These are phyloP conservation scores for Termitomyces sp. DNA, from an alignment of 768 basidiomycete species.

Conservation along the genomic window DNA sequence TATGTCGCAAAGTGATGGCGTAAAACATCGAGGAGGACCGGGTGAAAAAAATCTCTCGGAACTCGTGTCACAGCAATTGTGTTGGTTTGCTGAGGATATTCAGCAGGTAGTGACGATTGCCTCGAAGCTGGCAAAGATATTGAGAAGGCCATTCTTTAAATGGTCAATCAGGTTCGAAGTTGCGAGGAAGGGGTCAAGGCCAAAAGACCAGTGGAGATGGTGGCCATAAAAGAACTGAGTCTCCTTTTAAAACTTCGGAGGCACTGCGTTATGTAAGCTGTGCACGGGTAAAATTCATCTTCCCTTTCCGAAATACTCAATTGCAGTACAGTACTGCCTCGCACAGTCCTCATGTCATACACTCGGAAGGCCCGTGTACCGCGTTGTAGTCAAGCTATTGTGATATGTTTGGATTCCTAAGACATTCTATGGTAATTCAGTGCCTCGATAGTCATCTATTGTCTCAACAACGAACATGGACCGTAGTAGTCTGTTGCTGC, in stretches of 20 bases:
- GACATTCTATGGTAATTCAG: not conserved
- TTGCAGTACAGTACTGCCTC: constrained; percentile 1
- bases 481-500: not conserved
- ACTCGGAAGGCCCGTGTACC: not conserved
- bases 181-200: not conserved
- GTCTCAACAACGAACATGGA: not conserved
- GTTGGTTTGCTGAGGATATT: constrained; percentile 50
- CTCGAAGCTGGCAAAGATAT: constrained; percentile 14
- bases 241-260: constrained; percentile 3
- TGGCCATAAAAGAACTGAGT: not conserved
- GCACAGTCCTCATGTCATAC: not conserved
- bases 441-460: not conserved
- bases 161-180: not conserved
- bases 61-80: constrained; percentile 78
- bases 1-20: constrained; percentile 67
- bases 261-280: constrained; percentile 11
- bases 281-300: not conserved
- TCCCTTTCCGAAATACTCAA: not conserved
- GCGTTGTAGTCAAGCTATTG: not conserved
- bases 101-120: constrained; percentile 16
- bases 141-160: constrained; percentile 7
- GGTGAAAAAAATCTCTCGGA: constrained; percentile 73
- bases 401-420: not conserved
- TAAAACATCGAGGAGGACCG: constrained; percentile 59
- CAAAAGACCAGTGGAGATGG: not conserved